Evolutionary conservation across 257 asterid genomes (phyloP), one percentile per base, ranked within the genome.

Genomic region (Echites panduratus): DNA sequence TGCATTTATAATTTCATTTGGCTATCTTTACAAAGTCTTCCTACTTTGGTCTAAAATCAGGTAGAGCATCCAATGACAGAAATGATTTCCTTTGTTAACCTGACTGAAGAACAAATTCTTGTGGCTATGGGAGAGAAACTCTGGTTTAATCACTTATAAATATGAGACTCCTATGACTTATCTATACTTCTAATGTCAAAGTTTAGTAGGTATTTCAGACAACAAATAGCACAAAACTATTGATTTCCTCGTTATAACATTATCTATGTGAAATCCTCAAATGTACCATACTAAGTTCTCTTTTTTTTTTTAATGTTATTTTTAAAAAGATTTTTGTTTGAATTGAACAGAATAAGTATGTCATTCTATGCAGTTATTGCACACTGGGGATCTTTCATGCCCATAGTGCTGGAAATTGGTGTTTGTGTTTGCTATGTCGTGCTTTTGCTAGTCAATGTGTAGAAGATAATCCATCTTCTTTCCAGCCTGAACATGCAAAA

Each of bases 1-100:
- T 71, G 32, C 16, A 40, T 32, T 32, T 32, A 53, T 64, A 59
- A 29, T 62, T 14, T 14, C 66, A 57, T 70, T 64, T 24, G 44
- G 16, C 45, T 8, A 43, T 50, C 20, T 52, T 38, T 24, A 22
- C 45, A 41, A 78, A 49, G 3, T 61, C 9, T 76, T 65, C 73
- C 53, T 57, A 38, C 43, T 66, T 71, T 66, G 38, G 64, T 48
- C 56, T 66, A 72, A 68, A 70, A 75, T 56, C 80, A 94, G 99
- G 99, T 95, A 74, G 99, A 95, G 87, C 99, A 95, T 84, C 99
- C 99, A 41, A 98, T 91, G 71, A 95, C 99, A 35, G 99, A 95
- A 85, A 95, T 95, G 99, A 95, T 95, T 76, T 95, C 98, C 78
- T 95, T 98, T 12, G 96, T 89, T 40, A 98, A 95, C 84, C 88